Percentiles rank a stretch among this genome's conserved stretches.
Evolutionary conservation across 2,329 filamentous ascomycete species (phyloP).

Genomic region (Cercospora berteroae): DNA sequence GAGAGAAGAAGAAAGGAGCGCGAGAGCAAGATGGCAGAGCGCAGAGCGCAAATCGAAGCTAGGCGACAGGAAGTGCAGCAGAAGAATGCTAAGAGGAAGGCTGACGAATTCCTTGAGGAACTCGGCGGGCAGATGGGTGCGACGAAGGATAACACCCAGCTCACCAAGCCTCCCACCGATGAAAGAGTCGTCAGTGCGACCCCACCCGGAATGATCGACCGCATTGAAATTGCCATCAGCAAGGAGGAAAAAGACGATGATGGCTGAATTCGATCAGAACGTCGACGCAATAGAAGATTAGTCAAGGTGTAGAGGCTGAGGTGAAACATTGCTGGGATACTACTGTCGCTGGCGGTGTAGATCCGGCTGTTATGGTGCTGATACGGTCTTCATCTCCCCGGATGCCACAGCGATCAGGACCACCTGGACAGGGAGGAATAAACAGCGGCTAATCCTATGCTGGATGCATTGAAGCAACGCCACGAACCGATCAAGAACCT

Average conservation of each 20-base stretch:
- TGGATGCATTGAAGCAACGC: not conserved
- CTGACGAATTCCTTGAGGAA: constrained; percentile 69
- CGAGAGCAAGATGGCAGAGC: constrained; percentile 53
- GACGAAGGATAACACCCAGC: not conserved
- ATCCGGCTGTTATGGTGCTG: not conserved
- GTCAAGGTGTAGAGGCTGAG: not conserved
- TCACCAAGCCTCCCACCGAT: not conserved
- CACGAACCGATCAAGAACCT: not conserved
- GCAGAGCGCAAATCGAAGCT: constrained; percentile 55
- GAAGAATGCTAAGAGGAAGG: constrained; percentile 56
- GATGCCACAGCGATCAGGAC: not conserved
- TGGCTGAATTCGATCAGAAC: not conserved
- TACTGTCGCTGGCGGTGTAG: not conserved
- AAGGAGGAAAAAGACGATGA: constrained; percentile 5
- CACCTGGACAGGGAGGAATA: not conserved
- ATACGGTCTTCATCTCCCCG: not conserved
- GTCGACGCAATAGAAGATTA: not conserved
- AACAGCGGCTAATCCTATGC: not conserved
- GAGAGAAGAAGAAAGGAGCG: constrained; percentile 60
- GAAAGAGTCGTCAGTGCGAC: not conserved
- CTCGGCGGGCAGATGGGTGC: constrained; percentile 42
- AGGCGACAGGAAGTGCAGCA: constrained; percentile 25
- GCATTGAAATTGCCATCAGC: constrained; percentile 22
- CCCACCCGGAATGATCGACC: constrained; percentile 3
- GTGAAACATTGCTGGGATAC: not conserved